Evolutionary conservation across 768 basidiomycete species (phyloP), one percentile per base, ranked within the genome.

Genomic region (Pisolithus microcarpus): DNA sequence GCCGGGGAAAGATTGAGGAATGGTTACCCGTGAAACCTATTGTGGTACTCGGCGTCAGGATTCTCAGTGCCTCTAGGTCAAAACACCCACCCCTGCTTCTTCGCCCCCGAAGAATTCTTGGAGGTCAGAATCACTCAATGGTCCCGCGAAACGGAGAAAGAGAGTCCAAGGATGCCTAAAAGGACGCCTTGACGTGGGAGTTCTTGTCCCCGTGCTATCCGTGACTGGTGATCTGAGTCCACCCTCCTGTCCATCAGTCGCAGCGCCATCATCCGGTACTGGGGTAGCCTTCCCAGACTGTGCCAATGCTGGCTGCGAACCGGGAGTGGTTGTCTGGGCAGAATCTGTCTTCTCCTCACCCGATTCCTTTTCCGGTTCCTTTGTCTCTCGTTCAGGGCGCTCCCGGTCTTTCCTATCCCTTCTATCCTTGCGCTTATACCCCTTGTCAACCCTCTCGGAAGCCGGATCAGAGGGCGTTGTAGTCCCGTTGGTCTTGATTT

Each of bases 81-180:
- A 47, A 36, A n/a, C 37, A 72, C 83, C 56, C 59, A 89, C 86
- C 49, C 84, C 85, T 31, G 68, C 73, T 65, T 80, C 78, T 1
- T 82, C 80, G 8, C 84, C 86, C 8, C 76, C 80, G 62, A 87
- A 93, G 70, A 89, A 91, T 16, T 86, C 85, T 49, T 78, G 76
- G 7, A 93, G 61, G 44, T 91, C 87, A 0, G 66, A 56, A 56
- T 93, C 91, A 9, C 65, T 76, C 5, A 78, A 72, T 11, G 75
- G 63, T 7, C 71, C 57, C 16, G 73, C n/a, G 70, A 85, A 74
- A 55, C 84, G 81, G 76, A 93, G 81, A 67, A 89, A 92, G 47
- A 92, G 76, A 7, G 91, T 93, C 84, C 84, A 90, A 5, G 90
- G 88, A 65, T 87, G 80, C 38, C 87, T 75, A 26, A 77, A 71